Evolutionary conservation across 441 rosid species (phyloP), one percentile per base, ranked within the genome.

Genomic region (Gossypium schwendimanii): DNA sequence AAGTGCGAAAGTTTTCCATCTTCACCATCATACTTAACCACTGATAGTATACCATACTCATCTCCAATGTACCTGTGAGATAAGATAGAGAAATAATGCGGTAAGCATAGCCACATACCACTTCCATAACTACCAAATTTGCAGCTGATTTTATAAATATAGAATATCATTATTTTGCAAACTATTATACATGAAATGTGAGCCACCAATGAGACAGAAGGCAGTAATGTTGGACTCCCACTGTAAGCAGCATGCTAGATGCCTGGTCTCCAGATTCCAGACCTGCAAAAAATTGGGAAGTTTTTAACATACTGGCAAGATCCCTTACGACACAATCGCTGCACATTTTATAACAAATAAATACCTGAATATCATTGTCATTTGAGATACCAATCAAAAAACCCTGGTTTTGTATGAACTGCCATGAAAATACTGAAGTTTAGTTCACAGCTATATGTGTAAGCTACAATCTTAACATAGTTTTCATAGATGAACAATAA

Each of bases 151-250:
- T 67, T n/a, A 49, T 17, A 67, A 47, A 67, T 9, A 67, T 26
- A 67, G 15, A 26, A 9, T 10, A 67, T 41, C 52, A 63, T 70
- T 5, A 65, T 69, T 73, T 47, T 8, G 31, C 72, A 63, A 74
- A 28, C 17, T 68, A 36, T 53, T 53, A 71, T 89, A 89, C 94
- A 87, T 87, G 82, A 86, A 82, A 70, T 79, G 79, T 54, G 90
- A 83, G 76, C 90, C 85, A 57, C 63, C 57, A 63, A 89, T 76
- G 52, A 83, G 81, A 72, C 90, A 86, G 78, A 89, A 86, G 33
- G 90, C 89, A 57, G 91, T 84, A 52, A 89, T 80, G 77, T 86
- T 87, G 31, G 84, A 84, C 67, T 86, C 84, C 89, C 90, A 89
- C 49, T 71, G 85, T 52, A 83, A 82, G 67, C 75, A 81, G 69